phyloP scores from a whole-genome alignment of 1,139 yeast species.

The Yamadazyma mexicana region DNA sequence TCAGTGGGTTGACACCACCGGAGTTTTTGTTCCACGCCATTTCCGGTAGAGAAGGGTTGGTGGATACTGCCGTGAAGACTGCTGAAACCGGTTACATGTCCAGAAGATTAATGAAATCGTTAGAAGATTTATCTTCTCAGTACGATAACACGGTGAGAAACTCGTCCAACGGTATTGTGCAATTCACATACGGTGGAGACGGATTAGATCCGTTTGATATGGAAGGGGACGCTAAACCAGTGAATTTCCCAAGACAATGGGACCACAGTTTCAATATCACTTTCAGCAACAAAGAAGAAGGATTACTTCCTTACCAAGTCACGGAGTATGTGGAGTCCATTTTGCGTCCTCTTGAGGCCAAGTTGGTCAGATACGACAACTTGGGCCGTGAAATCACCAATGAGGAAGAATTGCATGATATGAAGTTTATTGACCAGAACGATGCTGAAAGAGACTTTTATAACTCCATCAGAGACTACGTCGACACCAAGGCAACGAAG shows the following conservation, averaged over 20 bases:
- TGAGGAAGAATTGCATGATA: conserved; percentile 32
- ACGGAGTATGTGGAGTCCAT: conserved; percentile 53
- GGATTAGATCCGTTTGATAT: conserved; percentile 97
- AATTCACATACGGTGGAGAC: conserved; percentile 97
- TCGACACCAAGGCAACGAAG: conserved; percentile 53
- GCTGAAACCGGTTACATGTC: conserved; percentile 99
- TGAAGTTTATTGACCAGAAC: conserved; percentile 71
- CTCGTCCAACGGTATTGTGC: conserved; percentile 94
- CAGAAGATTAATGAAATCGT: conserved; percentile 95
- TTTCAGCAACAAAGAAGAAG: conserved; percentile 51
- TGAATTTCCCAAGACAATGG: conserved; percentile 93
- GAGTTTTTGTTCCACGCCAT: conserved; percentile 98
- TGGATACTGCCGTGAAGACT: conserved; percentile 98
- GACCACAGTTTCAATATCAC: conserved; percentile 83
- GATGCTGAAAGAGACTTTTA: conserved; percentile 89
- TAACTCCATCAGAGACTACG: conserved; percentile 66
- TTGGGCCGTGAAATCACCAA: conserved; percentile 55
- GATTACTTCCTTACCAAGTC: conserved; percentile 74
- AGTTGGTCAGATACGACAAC: conserved; percentile 68
- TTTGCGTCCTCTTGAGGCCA: conserved; percentile 60
- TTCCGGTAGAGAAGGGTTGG: conserved; percentile 99
- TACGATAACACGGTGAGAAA: conserved; percentile 95
- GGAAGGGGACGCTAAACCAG: conserved; percentile 99
- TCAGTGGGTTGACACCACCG: conserved; percentile 90
- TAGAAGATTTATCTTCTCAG: conserved; percentile 92